Evolutionary conservation across 164 flowering plant genomes (phyloP).

Genomic region (Dillenia turbinata): DNA sequence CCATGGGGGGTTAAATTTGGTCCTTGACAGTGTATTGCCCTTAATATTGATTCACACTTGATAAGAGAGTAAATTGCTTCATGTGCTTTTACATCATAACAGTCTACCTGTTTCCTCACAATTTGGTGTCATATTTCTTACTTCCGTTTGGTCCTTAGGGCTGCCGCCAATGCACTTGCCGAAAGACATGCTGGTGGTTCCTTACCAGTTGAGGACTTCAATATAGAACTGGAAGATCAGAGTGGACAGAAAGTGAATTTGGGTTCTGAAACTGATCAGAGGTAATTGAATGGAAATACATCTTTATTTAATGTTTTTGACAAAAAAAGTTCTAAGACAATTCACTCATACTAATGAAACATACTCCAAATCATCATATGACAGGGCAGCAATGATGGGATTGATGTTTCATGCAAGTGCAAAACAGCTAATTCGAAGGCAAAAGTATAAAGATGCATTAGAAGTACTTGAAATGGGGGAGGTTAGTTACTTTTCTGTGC

Average conservation of each 20-base stretch:
- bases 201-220: constrained; percentile 69
- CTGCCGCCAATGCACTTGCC: constrained; percentile 65
- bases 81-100: too few relatives aligned
- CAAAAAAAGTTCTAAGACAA: too few relatives aligned
- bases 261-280: constrained; percentile 83
- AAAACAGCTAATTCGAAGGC: constrained; percentile 48
- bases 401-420: constrained; percentile 87
- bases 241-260: constrained; percentile 67
- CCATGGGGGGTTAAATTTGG: too few relatives aligned
- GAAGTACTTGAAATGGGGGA: constrained; percentile 95
- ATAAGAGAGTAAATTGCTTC: too few relatives aligned
- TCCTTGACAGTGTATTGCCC: too few relatives aligned
- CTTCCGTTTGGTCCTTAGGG: constrained; percentile 30
- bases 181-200: constrained; percentile 78
- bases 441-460: constrained; percentile 72
- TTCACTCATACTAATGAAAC: background rate
- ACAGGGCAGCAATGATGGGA: constrained; percentile 94
- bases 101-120: too few relatives aligned
- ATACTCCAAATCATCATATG: constrained; percentile 6
- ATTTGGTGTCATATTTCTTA: too few relatives aligned
- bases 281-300: constrained; percentile 26
- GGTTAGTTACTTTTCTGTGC: constrained; percentile 36
- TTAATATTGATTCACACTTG: too few relatives aligned
- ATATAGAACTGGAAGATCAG: constrained; percentile 86
- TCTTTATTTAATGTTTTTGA: background rate